Evolutionary conservation across 225 moss, liverwort and hornwort genomes (phyloP).

Genomic region (Physcomitrellopsis africana): DNA sequence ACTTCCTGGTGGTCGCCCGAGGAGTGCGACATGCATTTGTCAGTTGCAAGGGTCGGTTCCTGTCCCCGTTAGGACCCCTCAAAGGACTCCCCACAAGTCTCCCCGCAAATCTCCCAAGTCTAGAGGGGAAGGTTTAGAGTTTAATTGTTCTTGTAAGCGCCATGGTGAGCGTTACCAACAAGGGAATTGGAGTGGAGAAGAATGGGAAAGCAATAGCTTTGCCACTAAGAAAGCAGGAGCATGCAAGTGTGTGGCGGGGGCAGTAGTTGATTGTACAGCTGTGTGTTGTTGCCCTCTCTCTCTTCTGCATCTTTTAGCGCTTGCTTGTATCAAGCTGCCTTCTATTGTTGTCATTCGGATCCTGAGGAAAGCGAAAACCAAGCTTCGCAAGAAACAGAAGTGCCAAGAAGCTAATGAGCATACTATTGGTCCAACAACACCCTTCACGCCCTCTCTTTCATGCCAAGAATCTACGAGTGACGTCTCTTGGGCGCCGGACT

Average conservation of each 20-base stretch:
- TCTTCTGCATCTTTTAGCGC: conserved; percentile 82
- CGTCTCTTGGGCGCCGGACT: conserved; percentile 59
- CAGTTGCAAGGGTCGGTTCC: conserved; percentile 26
- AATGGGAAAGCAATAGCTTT: conserved; percentile 39
- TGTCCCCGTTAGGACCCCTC: conserved; percentile 22
- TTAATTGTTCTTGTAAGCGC: conserved; percentile 39
- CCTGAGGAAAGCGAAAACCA: conserved; percentile 57
- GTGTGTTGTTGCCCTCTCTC: conserved; percentile 99
- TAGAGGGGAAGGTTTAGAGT: conserved; percentile 26
- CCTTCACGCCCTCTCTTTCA: conserved; percentile 72
- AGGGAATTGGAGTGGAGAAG: conserved; percentile 64
- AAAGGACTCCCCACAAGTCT: too few relatives aligned
- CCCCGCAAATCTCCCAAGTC: conserved; percentile 16
- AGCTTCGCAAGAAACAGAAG: conserved; percentile 60
- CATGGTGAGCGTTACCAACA: conserved; percentile 65
- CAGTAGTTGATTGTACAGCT: conserved; percentile 82
- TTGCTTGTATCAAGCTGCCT: conserved; percentile 90
- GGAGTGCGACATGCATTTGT: conserved; percentile 9
- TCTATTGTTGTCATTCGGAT: conserved; percentile 54
- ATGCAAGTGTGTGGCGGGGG: conserved; percentile 84
- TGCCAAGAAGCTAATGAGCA: conserved; percentile 57
- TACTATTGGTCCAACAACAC: conserved; percentile 58
- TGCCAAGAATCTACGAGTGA: conserved; percentile 62
- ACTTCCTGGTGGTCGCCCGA: conserved; percentile 25
- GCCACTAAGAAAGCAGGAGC: conserved; percentile 40